Evolutionary conservation across 257 asterid species (phyloP).

Genomic region (Henckelia pumila): DNA sequence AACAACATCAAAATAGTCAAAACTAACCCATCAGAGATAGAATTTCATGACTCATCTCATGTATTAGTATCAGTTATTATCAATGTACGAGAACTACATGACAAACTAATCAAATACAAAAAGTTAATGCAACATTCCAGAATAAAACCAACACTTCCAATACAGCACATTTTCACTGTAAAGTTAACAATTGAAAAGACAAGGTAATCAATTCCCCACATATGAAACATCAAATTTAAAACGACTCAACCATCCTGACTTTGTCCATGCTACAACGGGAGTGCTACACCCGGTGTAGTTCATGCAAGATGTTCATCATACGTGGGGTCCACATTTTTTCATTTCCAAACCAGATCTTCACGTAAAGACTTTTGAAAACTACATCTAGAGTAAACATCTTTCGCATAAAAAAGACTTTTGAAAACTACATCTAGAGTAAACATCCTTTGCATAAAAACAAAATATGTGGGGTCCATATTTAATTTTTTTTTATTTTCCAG

Average conservation of each 20-base stretch:
- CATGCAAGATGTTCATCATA: no score
- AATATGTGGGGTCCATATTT: no score
- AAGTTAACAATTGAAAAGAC: background rate
- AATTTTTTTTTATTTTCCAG: no score
- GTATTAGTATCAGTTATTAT: background rate
- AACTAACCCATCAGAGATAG: background rate
- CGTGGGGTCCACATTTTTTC: no score
- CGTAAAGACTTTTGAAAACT: no score
- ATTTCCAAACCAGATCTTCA: no score
- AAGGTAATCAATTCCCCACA: background rate
- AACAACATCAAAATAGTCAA: background rate
- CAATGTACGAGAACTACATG: background rate
- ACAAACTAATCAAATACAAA: constrained; percentile 10
- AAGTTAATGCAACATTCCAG: background rate
- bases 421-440: no score
- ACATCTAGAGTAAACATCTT: no score
- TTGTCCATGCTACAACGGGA: no score
- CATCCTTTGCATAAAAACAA: no score
- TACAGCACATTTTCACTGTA: background rate
- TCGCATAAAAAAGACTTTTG: no score
- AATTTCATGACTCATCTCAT: background rate
- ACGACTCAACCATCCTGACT: constrained; percentile 1
- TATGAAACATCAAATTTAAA: background rate
- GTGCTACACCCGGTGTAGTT: no score
- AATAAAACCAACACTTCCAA: background rate